phyloP scores from a whole-genome alignment of 2,329 filamentous ascomycete species.

The Mycogone perniciosa region DNA sequence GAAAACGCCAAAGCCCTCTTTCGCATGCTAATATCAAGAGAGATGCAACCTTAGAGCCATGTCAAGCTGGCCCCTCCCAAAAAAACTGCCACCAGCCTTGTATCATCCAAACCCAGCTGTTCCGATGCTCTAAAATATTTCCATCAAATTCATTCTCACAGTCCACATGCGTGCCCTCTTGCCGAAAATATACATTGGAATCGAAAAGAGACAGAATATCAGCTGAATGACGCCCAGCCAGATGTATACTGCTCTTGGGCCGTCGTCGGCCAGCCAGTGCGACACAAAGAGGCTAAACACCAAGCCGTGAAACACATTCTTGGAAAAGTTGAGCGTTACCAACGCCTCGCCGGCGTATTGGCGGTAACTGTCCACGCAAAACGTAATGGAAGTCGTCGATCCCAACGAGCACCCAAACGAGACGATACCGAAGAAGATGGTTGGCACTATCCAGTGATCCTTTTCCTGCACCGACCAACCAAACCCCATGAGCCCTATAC shows the following conservation, averaged over 20 bases:
- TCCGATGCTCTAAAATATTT: constrained; percentile 47
- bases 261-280: constrained; percentile 69
- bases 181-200: constrained; percentile 92
- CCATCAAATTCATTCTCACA: constrained; percentile 77
- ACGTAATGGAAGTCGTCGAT: constrained; percentile 87
- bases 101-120: neutral
- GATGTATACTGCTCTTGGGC: constrained; percentile 71
- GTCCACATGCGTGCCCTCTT: constrained; percentile 95
- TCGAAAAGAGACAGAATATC: constrained; percentile 62
- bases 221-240: constrained; percentile 84
- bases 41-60: neutral
- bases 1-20: too few relatives aligned
- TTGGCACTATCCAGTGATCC: constrained; percentile 85
- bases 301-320: constrained; percentile 88
- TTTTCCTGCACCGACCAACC: constrained; percentile 79
- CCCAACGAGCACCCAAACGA: constrained; percentile 89
- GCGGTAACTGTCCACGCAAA: constrained; percentile 87
- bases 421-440: constrained; percentile 84
- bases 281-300: constrained; percentile 86
- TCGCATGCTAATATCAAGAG: neutral
- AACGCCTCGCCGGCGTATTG: constrained; percentile 91
- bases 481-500: constrained; percentile 86
- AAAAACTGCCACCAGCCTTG: too few relatives aligned
- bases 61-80: neutral
- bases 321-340: constrained; percentile 89